Evolutionary conservation across 129 eudicot species (phyloP).

Genomic region (Daucus carota): DNA sequence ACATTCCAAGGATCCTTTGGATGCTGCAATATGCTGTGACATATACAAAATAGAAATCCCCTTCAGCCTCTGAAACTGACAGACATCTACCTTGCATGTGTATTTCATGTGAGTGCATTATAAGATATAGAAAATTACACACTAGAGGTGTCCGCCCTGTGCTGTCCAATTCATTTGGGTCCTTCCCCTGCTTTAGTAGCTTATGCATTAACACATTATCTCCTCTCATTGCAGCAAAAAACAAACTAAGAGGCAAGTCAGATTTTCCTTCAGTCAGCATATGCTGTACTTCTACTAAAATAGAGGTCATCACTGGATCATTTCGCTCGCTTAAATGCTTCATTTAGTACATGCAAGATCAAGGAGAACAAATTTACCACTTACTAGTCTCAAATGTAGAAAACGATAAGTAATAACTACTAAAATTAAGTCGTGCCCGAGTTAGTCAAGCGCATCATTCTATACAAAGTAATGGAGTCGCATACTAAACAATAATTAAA

Average conservation of each 20-base stretch:
- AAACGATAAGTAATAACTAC: neutral
- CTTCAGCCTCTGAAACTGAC: neutral
- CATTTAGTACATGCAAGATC: slow-evolving; percentile 10
- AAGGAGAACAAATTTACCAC: neutral
- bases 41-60: slow-evolving; percentile 17
- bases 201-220: slow-evolving; percentile 58
- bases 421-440: neutral
- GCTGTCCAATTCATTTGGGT: slow-evolving; percentile 57
- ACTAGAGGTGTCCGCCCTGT: slow-evolving; percentile 66
- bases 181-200: slow-evolving; percentile 56
- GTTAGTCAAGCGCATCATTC: neutral
- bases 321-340: slow-evolving; percentile 54
- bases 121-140: slow-evolving; percentile 15
- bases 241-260: slow-evolving; percentile 77
- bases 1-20: slow-evolving; percentile 52
- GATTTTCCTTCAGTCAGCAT: slow-evolving; percentile 70
- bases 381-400: neutral
- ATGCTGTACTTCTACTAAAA: slow-evolving; percentile 52
- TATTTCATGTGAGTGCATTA: neutral
- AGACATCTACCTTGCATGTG: neutral
- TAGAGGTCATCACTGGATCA: slow-evolving; percentile 50
- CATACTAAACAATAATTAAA: neutral
- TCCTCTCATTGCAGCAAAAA: slow-evolving; percentile 69
- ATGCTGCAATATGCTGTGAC: slow-evolving; percentile 71
- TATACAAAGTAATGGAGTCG: neutral